Base-by-base conservation (phyloP, 176 grass and related monocot genomes). In the Avena insularis region DNA sequence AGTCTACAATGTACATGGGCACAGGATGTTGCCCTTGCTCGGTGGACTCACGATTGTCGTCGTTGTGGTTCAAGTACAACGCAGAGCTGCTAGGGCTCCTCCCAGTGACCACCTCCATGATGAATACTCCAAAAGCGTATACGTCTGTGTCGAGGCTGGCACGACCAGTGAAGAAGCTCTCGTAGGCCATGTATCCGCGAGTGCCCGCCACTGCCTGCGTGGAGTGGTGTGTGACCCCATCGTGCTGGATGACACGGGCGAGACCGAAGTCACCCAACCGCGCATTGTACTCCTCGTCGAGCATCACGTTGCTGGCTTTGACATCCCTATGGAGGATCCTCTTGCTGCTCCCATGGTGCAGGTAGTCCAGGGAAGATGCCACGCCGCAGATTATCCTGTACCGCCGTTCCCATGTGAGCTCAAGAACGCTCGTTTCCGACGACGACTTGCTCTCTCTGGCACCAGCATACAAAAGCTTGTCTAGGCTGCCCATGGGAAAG, bases 271-370 rank as follows among this genome's bases (percentile, higher is more conserved):
- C 91, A 6, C 91, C 91, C 38, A 93, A 47, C 71, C 83, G 56
- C 43, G 85, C 82, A 20, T 61, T 79, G 83, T 88, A 88, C 8
- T 48, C 88, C 12, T 4, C 66, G 45, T 88, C 88, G 5, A 93
- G 86, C 91, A 93, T 90, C 65, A 93, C 86, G 20, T 93, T 93
- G 86, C 88, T 90, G 19, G 85, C 82, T 86, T 93, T 93, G 15
- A 93, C 77, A 67, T 93, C 88, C 9, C 88, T 38, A 73, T 86
- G 91, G 9, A 93, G 86, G 40, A 93, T 81, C 12, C 78, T 51
- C 55, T 12, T 90, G 82, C 49, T 87, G 88, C 88, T 90, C 4
- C 88, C 91, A 14, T 93, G 85, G 85, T 93, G 88, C 49, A 90
- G 83, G 83, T 90, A 93, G 2, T 90, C 86, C n/a, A 93, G 23